These are phyloP conservation scores for Stenogyne calaminthoides DNA, from an alignment of 305 asterid species.

Conservation along the genomic window DNA sequence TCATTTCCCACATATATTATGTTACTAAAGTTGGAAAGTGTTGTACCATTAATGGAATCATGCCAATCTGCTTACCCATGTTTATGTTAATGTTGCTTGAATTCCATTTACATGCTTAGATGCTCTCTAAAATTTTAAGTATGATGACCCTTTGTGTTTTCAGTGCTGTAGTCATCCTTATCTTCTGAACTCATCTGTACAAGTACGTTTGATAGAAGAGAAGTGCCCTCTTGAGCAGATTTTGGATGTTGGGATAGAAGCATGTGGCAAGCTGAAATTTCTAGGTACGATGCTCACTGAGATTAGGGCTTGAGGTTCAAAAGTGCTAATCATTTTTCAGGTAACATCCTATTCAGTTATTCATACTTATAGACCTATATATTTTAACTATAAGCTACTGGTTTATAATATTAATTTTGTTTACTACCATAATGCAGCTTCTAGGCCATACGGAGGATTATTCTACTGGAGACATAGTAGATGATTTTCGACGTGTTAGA, in stretches of 20 bases:
- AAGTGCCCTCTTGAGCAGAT: conserved; percentile 44
- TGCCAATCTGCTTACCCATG: too few relatives aligned
- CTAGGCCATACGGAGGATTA: conserved; percentile 43
- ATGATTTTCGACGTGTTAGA: too few relatives aligned
- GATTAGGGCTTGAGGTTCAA: conserved; percentile 52
- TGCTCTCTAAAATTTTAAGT: conserved; percentile 31
- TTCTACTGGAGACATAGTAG: too few relatives aligned
- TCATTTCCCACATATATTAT: conserved; percentile 28
- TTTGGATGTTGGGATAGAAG: conserved; percentile 70
- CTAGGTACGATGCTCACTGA: conserved; percentile 76
- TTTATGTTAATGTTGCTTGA: too few relatives aligned
- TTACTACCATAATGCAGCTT: conserved; percentile 47
- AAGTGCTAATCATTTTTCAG: conserved; percentile 82
- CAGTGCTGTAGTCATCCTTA: conserved; percentile 95
- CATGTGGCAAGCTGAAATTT: conserved; percentile 83
- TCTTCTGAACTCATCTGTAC: conserved; percentile 59
- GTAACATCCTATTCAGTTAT: conserved; percentile 30
- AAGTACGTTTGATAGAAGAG: conserved; percentile 44
- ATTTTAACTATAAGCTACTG: conserved; percentile 12
- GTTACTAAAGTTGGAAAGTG: background rate
- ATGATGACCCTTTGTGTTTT: conserved; percentile 29
- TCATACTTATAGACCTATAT: conserved; percentile 11
- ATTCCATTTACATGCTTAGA: background rate
- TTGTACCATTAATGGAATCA: background rate
- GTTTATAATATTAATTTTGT: conserved; percentile 30